These are phyloP conservation scores for Xylariales sp. DNA, from an alignment of 2,329 filamentous ascomycete species.

Conservation along the genomic window DNA sequence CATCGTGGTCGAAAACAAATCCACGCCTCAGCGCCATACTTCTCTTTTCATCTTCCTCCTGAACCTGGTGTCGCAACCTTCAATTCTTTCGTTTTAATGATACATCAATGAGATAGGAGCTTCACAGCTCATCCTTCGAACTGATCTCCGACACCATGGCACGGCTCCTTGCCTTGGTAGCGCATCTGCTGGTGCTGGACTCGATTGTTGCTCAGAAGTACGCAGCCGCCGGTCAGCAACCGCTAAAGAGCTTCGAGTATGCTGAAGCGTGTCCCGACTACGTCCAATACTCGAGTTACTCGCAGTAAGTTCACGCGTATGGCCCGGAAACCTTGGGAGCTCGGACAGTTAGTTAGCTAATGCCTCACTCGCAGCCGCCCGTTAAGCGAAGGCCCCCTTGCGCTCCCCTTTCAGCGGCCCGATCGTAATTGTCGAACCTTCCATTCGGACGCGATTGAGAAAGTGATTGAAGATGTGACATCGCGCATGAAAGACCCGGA, in stretches of 20 bases:
- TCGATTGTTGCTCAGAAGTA: background rate
- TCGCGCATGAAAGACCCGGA: constrained; percentile 77
- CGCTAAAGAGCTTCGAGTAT: constrained; percentile 21
- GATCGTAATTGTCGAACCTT: constrained; percentile 81
- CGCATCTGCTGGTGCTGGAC: constrained; percentile 3
- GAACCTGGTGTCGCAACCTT: too few species aligned
- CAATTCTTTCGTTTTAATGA: background rate
- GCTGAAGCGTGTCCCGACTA: constrained; percentile 60
- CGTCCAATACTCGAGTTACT: constrained; percentile 50
- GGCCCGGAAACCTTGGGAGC: background rate
- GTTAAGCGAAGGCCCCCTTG: constrained; percentile 71
- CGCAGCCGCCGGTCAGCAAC: constrained; percentile 5
- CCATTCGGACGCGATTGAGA: constrained; percentile 77
- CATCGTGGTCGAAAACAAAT: too few species aligned
- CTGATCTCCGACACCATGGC: background rate
- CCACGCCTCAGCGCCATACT: too few species aligned
- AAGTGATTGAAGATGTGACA: constrained; percentile 79
- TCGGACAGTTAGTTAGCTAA: constrained; percentile 4
- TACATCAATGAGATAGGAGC: background rate
- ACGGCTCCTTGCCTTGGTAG: background rate
- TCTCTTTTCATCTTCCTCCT: too few species aligned
- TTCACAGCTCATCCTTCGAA: background rate
- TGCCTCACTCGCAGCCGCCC: constrained; percentile 57
- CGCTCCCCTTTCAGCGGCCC: constrained; percentile 82
- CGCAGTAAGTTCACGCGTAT: constrained; percentile 43